phyloP scores from a whole-genome alignment of 1,284 basidiomycete species.

The Lignosus rhinocerotis region DNA sequence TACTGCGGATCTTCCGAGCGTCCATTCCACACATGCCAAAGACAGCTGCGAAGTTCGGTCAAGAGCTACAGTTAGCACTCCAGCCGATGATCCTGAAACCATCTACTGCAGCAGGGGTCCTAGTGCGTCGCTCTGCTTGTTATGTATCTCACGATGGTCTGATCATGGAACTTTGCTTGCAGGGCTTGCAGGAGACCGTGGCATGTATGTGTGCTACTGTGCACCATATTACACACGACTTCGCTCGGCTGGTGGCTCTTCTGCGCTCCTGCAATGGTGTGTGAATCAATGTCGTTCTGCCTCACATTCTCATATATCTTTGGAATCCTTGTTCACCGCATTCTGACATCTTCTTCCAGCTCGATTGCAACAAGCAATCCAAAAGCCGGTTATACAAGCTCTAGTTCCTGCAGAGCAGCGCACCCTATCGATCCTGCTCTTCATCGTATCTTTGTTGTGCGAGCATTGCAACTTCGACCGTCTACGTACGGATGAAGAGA shows the following conservation, averaged over 20 bases:
- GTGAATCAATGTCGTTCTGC: slow-evolving; percentile 21
- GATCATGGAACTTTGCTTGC: background rate
- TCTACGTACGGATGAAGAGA: slow-evolving; percentile 58
- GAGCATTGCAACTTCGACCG: slow-evolving; percentile 89
- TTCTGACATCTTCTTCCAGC: slow-evolving; percentile 35
- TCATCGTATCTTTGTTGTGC: slow-evolving; percentile 82
- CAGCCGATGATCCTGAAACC: slow-evolving; percentile 90
- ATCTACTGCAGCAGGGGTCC: slow-evolving; percentile 60
- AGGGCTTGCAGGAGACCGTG: slow-evolving; percentile 88
- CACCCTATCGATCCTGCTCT: slow-evolving; percentile 65
- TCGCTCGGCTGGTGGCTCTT: slow-evolving; percentile 70
- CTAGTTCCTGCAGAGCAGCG: slow-evolving; percentile 40
- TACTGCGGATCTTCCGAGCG: slow-evolving; percentile 85
- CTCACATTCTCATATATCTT: no score
- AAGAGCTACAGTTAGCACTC: slow-evolving; percentile 77
- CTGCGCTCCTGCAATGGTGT: slow-evolving; percentile 82
- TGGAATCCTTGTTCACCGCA: no score
- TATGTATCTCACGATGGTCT: background rate
- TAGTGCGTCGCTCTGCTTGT: slow-evolving; percentile 43
- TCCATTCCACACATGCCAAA: slow-evolving; percentile 88
- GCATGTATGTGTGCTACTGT: slow-evolving; percentile 90
- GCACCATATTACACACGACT: slow-evolving; percentile 86
- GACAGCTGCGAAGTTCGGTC: slow-evolving; percentile 83
- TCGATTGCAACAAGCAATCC: slow-evolving; percentile 58
- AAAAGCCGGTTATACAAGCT: slow-evolving; percentile 20